Evolutionary conservation across 2,329 filamentous ascomycete species (phyloP), one percentile per base, ranked within the genome.

Genomic region (Fonsecaea pugnacius): DNA sequence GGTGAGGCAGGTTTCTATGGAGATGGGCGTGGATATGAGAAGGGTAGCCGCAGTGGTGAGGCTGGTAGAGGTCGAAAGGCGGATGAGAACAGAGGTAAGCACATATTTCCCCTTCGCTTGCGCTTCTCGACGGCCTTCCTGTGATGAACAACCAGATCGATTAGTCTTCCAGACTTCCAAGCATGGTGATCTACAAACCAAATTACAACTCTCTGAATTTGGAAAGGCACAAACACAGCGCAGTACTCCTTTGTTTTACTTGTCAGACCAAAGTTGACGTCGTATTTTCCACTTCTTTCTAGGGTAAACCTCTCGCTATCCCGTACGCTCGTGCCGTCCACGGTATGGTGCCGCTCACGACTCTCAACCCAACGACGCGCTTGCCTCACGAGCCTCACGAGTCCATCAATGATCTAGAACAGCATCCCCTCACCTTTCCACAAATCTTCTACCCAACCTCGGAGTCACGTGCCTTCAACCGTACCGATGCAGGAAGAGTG

Each of bases 81-180:
- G 89, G 70, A 92, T 89, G 91, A 76, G 84, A 67, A 76, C 82
- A 72, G 83, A 93, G 82, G 93, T 96, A 84, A 46, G 64, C 53
- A 54, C 38, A 21, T 21, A 30, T 48, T 55, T 21, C 30, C 24
- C 38, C 43, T 60, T 36, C 9, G 4, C 16, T 33, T 38, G n/a
- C 40, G 9, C 53, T 48, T 35, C 33, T 62, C 60, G 48, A 43
- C 38, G 10, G 21, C 46, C 59, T 46, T 61, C 53, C 46, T 54
- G 82, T 89, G 88, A 90, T 90, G 88, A 91, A 85, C 83, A 80
- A 86, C 84, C 77, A 81, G 87, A 88, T 87, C 94, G 94, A 97
- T 98, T 96, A 97, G 94, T 98, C 94, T 96, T 96, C 84, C 97
- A 96, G 93, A 98, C 93, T 88, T 78, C 82, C 77, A 87, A 76